Evolutionary conservation across 169 alveolate species (phyloP).

Genomic region (Toxoplasma gondii): DNA sequence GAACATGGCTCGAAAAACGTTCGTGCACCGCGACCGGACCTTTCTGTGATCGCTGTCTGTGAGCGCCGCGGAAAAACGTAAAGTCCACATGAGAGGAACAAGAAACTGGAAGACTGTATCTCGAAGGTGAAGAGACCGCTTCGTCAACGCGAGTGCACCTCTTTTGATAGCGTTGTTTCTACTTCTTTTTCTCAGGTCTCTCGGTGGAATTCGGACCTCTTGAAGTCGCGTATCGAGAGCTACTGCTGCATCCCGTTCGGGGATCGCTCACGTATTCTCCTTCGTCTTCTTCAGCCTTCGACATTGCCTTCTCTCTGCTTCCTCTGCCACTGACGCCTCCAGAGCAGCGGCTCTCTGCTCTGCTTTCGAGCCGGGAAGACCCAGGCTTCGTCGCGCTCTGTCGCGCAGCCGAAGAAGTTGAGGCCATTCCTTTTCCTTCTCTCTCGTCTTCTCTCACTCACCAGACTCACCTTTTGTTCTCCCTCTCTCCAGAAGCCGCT

Average conservation of each 20-base stretch:
- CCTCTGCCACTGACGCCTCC: constrained; percentile 45
- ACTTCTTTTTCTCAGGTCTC: background rate
- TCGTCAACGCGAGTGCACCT: background rate
- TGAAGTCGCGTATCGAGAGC: constrained; percentile 42
- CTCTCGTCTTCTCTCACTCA: background rate
- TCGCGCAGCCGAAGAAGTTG: background rate
- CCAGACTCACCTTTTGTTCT: background rate
- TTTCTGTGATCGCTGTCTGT: too few relatives aligned
- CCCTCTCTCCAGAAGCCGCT: background rate
- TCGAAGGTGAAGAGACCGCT: too few relatives aligned
- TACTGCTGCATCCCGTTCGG: constrained; percentile 43
- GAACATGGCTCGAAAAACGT: too few relatives aligned
- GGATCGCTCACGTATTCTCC: constrained; percentile 23
- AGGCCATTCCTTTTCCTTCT: background rate
- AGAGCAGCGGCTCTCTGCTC: constrained; percentile 40
- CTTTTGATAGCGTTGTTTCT: background rate
- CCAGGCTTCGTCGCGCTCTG: constrained; percentile 26
- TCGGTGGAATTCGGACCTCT: constrained; percentile 26
- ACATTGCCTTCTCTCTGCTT: background rate
- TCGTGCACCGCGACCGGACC: too few relatives aligned
- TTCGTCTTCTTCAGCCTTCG: background rate
- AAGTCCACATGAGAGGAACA: too few relatives aligned
- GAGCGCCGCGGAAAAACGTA: too few relatives aligned
- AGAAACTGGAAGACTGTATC: too few relatives aligned
- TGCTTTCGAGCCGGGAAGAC: constrained; percentile 20